Base-by-base conservation (phyloP, 306 rosid species). In the Gleditsia sinensis region DNA sequence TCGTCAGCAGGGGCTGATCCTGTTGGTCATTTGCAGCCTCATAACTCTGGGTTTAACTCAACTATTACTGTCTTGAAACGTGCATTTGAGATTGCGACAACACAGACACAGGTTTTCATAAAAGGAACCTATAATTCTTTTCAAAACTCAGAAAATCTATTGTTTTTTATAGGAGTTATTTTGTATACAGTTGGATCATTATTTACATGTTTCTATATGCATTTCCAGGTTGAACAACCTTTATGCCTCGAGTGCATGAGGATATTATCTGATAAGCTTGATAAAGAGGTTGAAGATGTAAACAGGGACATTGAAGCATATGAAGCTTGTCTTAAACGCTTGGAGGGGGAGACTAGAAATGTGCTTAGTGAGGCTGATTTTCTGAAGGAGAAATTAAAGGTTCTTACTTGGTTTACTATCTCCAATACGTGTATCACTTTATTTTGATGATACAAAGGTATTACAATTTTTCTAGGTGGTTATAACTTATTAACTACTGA, bases 201-300 rank as follows among this genome's bases (percentile, higher is more conserved):
- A 7, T 71, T 14, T 36, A 40, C 46, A 9, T 58, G 42, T 53
- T 70, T 83, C 49, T 75, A 21, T 67, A 24, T 36, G 64, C 12
- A 36, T 81, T 63, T 83, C 33, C 89, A 95, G 99, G 97, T 90
- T 57, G 97, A 95, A 67, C 99, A 92, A 79, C 99, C 99, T 72
- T 75, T 95, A 65, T 95, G 99, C 81, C 93, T 95, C 53, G 99
- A 92, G 64, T 95, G 99, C 88, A 95, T 92, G 99, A 85, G 96
- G 78, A 75, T 92, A 58, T 84, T 95, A 80, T 92, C 94, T 16
- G 96, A 92, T 74, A 90, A 95, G 83, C 96, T 95, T 74, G 96
- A 95, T 81, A 92, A 92, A 83, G 96, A 92, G 86, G 90, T 88
- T 72, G 96, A 92, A 85, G 99, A 95, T 76, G 97, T 90, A 40